Evolutionary conservation across 192 early-diverging fungal species (phyloP).

Genomic region (Entophlyctis helioformis): DNA sequence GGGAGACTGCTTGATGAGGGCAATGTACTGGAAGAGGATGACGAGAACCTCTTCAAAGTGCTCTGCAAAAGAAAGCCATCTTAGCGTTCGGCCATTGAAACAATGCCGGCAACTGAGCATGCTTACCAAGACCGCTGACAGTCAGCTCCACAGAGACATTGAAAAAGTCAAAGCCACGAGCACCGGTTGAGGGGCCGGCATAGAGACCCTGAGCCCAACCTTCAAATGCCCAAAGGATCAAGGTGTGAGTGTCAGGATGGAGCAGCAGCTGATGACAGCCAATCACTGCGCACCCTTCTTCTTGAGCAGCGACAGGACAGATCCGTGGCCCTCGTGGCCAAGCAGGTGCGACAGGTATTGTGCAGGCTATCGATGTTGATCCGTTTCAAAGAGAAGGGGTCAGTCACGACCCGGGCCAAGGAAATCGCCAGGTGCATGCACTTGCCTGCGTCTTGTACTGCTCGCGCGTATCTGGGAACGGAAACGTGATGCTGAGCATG

Average conservation of each 20-base stretch:
- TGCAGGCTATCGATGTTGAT: slow-evolving; percentile 28
- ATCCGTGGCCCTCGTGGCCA: slow-evolving; percentile 85
- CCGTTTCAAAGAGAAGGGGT: too few species aligned
- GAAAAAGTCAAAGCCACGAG: slow-evolving; percentile 69
- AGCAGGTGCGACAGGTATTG: slow-evolving; percentile 64
- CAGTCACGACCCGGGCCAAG: too few species aligned
- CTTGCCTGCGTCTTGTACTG: slow-evolving; percentile 13
- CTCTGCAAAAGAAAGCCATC: slow-evolving; percentile 13
- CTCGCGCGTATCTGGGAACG: slow-evolving; percentile 68
- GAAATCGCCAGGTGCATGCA: not conserved
- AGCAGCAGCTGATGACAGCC: too few species aligned
- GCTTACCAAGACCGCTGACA: slow-evolving; percentile 55
- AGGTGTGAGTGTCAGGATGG: too few species aligned
- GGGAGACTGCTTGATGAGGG: slow-evolving; percentile 61
- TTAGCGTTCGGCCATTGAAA: too few species aligned
- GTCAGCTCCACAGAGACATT: slow-evolving; percentile 76
- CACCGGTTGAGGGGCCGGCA: slow-evolving; percentile 50
- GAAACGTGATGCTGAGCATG: slow-evolving; percentile 70
- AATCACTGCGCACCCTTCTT: slow-evolving; percentile 46
- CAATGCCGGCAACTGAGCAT: slow-evolving; percentile 1
- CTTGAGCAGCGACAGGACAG: slow-evolving; percentile 74
- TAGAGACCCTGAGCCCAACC: slow-evolving; percentile 76
- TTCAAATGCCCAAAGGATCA: not conserved
- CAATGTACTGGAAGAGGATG: slow-evolving; percentile 79
- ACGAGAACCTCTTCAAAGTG: slow-evolving; percentile 71